Conservation (phyloP, 106 monocot genomes). For the Dioscorea dumetorum region DNA sequence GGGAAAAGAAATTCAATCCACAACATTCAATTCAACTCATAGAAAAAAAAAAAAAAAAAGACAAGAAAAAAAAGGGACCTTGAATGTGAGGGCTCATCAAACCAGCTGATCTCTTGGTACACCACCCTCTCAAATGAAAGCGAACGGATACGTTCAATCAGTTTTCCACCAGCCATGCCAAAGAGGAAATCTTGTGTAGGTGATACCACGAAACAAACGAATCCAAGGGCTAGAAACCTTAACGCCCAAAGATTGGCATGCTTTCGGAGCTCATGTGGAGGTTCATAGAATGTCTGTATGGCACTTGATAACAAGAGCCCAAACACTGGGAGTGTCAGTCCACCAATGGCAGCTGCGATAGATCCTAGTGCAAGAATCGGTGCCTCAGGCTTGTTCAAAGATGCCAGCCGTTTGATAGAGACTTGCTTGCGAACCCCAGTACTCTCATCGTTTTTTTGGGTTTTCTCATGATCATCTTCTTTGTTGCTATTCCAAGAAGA, state of each 20-base stretch:
- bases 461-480: not conserved
- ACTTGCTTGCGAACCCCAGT: constrained; percentile 17
- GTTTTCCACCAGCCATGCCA: constrained; percentile 54
- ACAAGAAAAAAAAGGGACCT: constrained; percentile 20
- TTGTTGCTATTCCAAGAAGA: no score
- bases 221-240: constrained; percentile 45
- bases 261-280: constrained; percentile 31
- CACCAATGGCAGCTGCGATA: constrained; percentile 35
- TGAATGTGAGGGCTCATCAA: constrained; percentile 61
- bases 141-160: constrained; percentile 50
- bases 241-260: constrained; percentile 55
- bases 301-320: constrained; percentile 53
- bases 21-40: no score
- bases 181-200: constrained; percentile 52
- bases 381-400: constrained; percentile 68
- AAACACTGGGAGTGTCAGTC: constrained; percentile 51
- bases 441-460: constrained; percentile 14
- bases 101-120: constrained; percentile 73
- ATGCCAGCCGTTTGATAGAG: constrained; percentile 31
- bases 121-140: constrained; percentile 55
- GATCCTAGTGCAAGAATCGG: constrained; percentile 45
- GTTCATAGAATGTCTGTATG: constrained; percentile 60
- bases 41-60: not conserved
- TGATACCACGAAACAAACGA: constrained; percentile 12
- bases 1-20: not conserved